Evolutionary conservation across 805 yeast species (phyloP).

Genomic region (Spathaspora passalidarum): DNA sequence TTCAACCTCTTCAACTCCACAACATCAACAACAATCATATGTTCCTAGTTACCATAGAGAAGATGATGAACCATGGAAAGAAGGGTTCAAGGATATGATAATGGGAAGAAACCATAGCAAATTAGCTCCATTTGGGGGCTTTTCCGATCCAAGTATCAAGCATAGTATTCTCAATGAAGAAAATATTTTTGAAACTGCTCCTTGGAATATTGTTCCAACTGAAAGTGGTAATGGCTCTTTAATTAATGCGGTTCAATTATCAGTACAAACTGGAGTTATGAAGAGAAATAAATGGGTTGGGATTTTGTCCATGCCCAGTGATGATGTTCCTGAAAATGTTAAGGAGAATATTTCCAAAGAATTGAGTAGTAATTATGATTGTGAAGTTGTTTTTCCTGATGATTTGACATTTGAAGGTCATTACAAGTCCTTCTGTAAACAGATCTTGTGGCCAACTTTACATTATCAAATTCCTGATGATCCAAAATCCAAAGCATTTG

Average conservation of each 20-base stretch:
- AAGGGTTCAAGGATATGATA: constrained; percentile 24
- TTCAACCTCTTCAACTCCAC: constrained; percentile 24
- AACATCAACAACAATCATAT: constrained; percentile 2
- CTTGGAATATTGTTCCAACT: constrained; percentile 72
- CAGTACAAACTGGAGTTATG: constrained; percentile 36
- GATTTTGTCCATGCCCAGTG: constrained; percentile 89
- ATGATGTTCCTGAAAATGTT: constrained; percentile 61
- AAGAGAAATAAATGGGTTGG: constrained; percentile 72
- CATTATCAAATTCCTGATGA: constrained; percentile 93
- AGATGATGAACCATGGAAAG: constrained; percentile 14
- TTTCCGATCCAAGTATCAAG: constrained; percentile 58
- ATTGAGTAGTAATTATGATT: constrained; percentile 48
- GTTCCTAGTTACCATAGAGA: neutral
- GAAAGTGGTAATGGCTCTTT: constrained; percentile 85
- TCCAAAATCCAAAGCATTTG: constrained; percentile 90
- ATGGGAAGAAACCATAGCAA: constrained; percentile 28
- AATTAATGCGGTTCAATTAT: constrained; percentile 73
- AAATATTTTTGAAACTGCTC: constrained; percentile 55
- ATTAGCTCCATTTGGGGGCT: constrained; percentile 71
- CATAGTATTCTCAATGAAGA: constrained; percentile 38
- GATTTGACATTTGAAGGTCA: constrained; percentile 88
- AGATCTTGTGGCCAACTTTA: constrained; percentile 93
- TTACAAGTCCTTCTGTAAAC: constrained; percentile 88
- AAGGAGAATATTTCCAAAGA: constrained; percentile 50
- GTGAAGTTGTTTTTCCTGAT: constrained; percentile 66